Conservation (phyloP, 164 flowering plant species). For the Saururus chinensis region DNA sequence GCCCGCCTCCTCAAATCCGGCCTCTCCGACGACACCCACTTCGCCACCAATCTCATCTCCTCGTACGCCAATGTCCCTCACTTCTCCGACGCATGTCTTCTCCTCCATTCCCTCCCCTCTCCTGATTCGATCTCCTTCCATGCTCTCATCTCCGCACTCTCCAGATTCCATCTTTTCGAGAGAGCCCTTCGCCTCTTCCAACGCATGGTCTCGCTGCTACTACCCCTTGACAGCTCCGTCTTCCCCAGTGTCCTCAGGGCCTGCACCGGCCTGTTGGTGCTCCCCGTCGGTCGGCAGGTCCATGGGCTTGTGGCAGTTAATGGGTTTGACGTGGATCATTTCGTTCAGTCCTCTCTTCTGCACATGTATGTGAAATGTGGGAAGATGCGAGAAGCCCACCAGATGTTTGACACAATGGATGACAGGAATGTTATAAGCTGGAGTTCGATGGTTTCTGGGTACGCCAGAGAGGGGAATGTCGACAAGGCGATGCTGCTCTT, state of each 20-base stretch:
- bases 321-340: constrained; percentile 40
- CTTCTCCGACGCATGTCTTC: constrained; percentile 23
- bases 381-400: constrained; percentile 29
- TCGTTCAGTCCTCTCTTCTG: constrained; percentile 46
- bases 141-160: constrained; percentile 36
- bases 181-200: constrained; percentile 21
- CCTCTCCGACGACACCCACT: constrained; percentile 14
- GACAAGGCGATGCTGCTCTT: constrained; percentile 35
- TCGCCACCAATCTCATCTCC: constrained; percentile 40
- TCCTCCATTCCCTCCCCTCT: constrained; percentile 20
- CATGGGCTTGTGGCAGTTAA: constrained; percentile 28
- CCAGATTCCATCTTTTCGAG: constrained; percentile 20
- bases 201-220: constrained; percentile 25
- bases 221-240: constrained; percentile 30
- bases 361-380: constrained; percentile 50
- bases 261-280: constrained; percentile 30
- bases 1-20: constrained; percentile 31
- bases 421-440: constrained; percentile 43
- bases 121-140: constrained; percentile 29
- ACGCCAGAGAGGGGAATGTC: constrained; percentile 42
- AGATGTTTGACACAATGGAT: constrained; percentile 43
- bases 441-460: constrained; percentile 56
- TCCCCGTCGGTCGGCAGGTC: constrained; percentile 29
- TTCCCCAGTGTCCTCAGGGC: constrained; percentile 51
- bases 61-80: constrained; percentile 27